phyloP scores from a whole-genome alignment of 2,329 filamentous ascomycete species.

The Onygenales sp. region DNA sequence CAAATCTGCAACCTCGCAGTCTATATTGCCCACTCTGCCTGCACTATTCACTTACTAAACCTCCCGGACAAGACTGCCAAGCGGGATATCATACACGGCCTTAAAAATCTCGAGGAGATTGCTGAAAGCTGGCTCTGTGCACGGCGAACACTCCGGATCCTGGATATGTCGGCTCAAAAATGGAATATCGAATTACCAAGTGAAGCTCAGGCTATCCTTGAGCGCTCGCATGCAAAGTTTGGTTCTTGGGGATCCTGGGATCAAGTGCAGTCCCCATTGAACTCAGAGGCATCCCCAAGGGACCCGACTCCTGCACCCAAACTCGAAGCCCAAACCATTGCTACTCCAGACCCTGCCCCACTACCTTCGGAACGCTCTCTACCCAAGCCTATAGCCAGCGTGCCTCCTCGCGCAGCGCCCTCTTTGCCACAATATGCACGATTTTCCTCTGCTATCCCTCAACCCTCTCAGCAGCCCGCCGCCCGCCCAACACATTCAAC shows the following conservation, averaged over 20 bases:
- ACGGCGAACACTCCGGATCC: conserved; percentile 70
- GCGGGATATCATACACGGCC: conserved; percentile 79
- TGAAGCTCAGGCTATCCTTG: conserved; percentile 68
- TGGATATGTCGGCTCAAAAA: conserved; percentile 75
- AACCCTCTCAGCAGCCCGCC: neutral
- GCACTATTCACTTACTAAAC: conserved; percentile 88
- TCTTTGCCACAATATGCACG: conserved; percentile 15
- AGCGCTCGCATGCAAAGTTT: conserved; percentile 69
- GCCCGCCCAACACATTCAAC: neutral
- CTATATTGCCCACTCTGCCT: conserved; percentile 90
- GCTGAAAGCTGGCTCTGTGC: conserved; percentile 91
- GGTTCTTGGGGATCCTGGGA: conserved; percentile 54
- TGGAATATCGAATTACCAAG: conserved; percentile 83
- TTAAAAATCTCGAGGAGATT: conserved; percentile 90
- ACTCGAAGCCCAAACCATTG: neutral
- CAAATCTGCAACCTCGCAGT: conserved; percentile 96
- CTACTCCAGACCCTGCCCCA: neutral
- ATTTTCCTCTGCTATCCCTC: conserved; percentile 19
- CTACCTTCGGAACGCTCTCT: neutral
- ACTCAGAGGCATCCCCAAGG: conserved; percentile 15
- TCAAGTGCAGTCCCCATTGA: conserved; percentile 49
- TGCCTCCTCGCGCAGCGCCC: neutral
- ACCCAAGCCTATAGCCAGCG: neutral
- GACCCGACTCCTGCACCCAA: conserved; percentile 4
- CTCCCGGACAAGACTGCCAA: conserved; percentile 84